These are phyloP conservation scores for Ophiostoma triangulosporum DNA, from an alignment of 2,329 filamentous ascomycete species.

Conservation along the genomic window DNA sequence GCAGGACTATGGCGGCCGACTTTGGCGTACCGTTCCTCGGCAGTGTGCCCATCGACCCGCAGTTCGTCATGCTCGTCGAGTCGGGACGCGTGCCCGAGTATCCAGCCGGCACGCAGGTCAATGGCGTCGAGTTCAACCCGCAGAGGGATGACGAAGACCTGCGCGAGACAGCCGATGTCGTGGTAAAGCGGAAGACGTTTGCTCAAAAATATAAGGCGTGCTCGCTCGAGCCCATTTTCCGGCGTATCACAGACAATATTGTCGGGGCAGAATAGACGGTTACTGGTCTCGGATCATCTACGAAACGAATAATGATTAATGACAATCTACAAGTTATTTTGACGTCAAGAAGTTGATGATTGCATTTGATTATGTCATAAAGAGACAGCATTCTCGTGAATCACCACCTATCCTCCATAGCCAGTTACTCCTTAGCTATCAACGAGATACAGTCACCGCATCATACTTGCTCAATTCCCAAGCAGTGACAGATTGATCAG, in stretches of 20 bases:
- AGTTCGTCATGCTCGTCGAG: slow-evolving; percentile 80
- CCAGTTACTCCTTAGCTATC: too few species aligned
- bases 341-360: too few species aligned
- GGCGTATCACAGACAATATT: slow-evolving; percentile 44
- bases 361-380: too few species aligned
- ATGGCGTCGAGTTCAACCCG: slow-evolving; percentile 37
- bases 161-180: slow-evolving; percentile 2
- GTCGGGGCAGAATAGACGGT: slow-evolving; percentile 15
- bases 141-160: not conserved
- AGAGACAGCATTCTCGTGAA: too few species aligned
- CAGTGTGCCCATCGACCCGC: slow-evolving; percentile 80
- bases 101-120: slow-evolving; percentile 51
- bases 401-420: too few species aligned
- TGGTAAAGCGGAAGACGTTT: slow-evolving; percentile 29
- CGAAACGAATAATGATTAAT: not conserved
- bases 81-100: slow-evolving; percentile 53
- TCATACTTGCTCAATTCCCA: too few species aligned
- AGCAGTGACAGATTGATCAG: too few species aligned
- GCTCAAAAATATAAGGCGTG: slow-evolving; percentile 62
- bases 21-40: slow-evolving; percentile 76
- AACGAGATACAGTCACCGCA: too few species aligned
- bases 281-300: not conserved
- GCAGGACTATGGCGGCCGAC: slow-evolving; percentile 75
- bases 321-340: too few species aligned
- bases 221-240: slow-evolving; percentile 56